Evolutionary conservation across 768 basidiomycete species (phyloP).

Genomic region (Kwoniella sp.): DNA sequence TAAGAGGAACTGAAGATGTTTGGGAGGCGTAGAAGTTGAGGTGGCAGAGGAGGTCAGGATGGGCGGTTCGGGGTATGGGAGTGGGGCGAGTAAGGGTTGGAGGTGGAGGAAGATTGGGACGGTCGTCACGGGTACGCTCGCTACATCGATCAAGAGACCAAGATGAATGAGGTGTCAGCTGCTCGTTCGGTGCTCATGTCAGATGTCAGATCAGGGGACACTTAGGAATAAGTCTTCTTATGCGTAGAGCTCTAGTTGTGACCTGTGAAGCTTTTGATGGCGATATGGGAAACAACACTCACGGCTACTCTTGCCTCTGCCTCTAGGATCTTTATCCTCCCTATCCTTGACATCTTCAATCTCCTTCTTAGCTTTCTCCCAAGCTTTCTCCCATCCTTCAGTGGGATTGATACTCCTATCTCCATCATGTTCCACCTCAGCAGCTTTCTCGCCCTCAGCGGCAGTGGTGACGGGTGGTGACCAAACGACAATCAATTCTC

Average conservation of each 20-base stretch:
- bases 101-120: conserved; percentile 91
- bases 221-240: too few relatives aligned
- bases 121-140: conserved; percentile 63
- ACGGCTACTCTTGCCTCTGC: conserved; percentile 40
- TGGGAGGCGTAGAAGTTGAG: conserved; percentile 43
- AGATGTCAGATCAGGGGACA: too few relatives aligned
- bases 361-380: conserved; percentile 78
- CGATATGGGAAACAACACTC: background rate
- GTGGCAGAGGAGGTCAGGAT: conserved; percentile 28
- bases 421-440: conserved; percentile 36
- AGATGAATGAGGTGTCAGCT: background rate
- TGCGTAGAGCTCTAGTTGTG: too few relatives aligned
- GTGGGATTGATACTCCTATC: conserved; percentile 75
- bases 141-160: conserved; percentile 7
- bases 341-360: conserved; percentile 36
- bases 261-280: too few relatives aligned
- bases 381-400: conserved; percentile 78
- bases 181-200: too few relatives aligned
- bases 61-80: conserved; percentile 59
- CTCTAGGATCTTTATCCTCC: conserved; percentile 43
- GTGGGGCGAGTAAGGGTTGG: conserved; percentile 73
- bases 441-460: conserved; percentile 1
- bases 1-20: conserved; percentile 70
- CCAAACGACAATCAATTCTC: conserved; percentile 47
- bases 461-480: conserved; percentile 26